Conservation (phyloP, 1,139 yeast genomes). For the Kluyveromyces sp. region DNA sequence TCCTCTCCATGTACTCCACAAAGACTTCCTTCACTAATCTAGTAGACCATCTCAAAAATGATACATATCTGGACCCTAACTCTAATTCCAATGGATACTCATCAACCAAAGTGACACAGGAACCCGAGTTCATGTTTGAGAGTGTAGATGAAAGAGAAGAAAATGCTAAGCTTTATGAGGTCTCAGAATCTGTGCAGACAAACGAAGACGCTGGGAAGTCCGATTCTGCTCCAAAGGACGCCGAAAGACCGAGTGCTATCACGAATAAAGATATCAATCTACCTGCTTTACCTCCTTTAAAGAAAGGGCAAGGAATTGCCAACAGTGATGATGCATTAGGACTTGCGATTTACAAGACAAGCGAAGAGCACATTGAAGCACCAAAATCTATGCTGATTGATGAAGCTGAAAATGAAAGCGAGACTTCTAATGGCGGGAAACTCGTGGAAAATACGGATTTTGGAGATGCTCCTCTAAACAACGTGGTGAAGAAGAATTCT, state of each 20-base stretch:
- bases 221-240: conserved; percentile 8
- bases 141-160: conserved; percentile 31
- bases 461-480: conserved; percentile 31
- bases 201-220: conserved; percentile 8
- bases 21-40: conserved; percentile 58
- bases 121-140: conserved; percentile 28
- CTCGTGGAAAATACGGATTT: conserved; percentile 14
- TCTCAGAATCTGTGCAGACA: conserved; percentile 32
- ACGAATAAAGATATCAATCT: conserved; percentile 19
- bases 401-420: background rate
- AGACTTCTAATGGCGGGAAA: background rate
- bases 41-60: conserved; percentile 43
- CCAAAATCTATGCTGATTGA: conserved; percentile 11
- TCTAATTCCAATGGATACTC: conserved; percentile 8
- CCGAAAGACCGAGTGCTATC: background rate
- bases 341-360: conserved; percentile 23
- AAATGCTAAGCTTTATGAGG: conserved; percentile 28
- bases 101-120: conserved; percentile 19
- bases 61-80: conserved; percentile 13
- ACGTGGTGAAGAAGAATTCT: conserved; percentile 8
- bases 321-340: conserved; percentile 21
- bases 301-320: conserved; percentile 9
- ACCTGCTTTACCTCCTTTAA: conserved; percentile 33
- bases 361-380: conserved; percentile 6
- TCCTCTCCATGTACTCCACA: conserved; percentile 62